Evolutionary conservation across 2,329 filamentous ascomycete species (phyloP), one percentile per base, ranked within the genome.

Genomic region (Mycogone perniciosa): DNA sequence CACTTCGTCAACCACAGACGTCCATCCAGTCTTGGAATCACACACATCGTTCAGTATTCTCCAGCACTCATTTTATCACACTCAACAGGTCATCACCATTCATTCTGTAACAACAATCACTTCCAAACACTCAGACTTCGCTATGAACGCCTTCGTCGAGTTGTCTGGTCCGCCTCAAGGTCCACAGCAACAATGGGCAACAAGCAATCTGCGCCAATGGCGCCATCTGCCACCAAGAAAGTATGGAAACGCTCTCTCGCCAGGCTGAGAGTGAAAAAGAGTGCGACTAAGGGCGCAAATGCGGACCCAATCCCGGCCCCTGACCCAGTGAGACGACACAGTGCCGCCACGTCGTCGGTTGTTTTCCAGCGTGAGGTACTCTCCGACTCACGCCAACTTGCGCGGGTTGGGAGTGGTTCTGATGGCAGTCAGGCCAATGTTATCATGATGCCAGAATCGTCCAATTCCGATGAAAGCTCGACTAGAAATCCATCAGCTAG

Each of bases 81-180:
- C 20, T 20, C 20, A 20, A 20, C 20, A 20, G 20, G 20, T 20
- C 20, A 20, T 20, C 20, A 20, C 20, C 20, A 20, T 20, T 20
- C 20, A 20, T 20, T 20, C 20, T 20, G 20, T 20, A 20, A 20
- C 20, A 20, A 20, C 20, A 20, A 20, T 20, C 20, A 20, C 20
- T 20, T 20, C 20, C 20, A 20, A 20, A 20, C 20, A 20, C 46
- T 29, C 30, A 26, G 33, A 11, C 44, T 29, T 55, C 56, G 56
- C 50, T 55, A 56, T 57, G 56, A 39, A 37, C 46, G 48, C 20
- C 48, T 8, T 10, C 33, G 44, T 31, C 8, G n/a, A 35, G n/a
- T 48, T 33, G 35, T 9, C 29, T 34, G 41, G 10, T 7, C 41
- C 45, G 11, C 9, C n/a, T 26, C 7, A 11, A 10, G 13, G 11